Conservation (phyloP, 1,284 basidiomycete genomes). For the Tylopilus orsonianus region DNA sequence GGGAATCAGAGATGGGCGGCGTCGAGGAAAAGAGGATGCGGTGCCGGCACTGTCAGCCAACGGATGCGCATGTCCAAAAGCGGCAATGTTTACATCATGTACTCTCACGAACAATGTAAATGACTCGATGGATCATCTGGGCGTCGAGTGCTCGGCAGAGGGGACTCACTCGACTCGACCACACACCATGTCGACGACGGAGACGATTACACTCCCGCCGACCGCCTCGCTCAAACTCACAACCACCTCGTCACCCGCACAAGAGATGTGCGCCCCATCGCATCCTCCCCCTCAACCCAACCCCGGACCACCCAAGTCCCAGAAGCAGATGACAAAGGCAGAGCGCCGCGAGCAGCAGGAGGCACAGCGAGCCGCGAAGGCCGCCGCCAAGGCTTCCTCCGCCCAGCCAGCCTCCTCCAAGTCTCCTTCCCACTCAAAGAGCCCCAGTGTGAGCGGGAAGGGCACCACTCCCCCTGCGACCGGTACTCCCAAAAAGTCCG, state of each 20-base stretch:
- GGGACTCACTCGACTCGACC: too few relatives aligned
- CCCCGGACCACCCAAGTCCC: constrained; percentile 36
- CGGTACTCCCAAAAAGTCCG: constrained; percentile 22
- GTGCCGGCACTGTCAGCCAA: neutral
- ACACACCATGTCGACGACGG: constrained; percentile 31
- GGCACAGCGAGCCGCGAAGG: constrained; percentile 75
- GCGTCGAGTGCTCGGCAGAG: neutral
- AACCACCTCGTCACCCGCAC: neutral
- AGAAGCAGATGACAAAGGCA: constrained; percentile 75
- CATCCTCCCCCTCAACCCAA: constrained; percentile 7
- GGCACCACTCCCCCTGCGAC: constrained; percentile 10
- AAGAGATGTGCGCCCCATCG: constrained; percentile 10
- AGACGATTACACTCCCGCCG: constrained; percentile 17
- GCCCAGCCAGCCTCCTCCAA: constrained; percentile 22
- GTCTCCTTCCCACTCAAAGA: constrained; percentile 18
- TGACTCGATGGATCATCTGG: constrained; percentile 20
- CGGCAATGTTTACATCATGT: constrained; percentile 21
- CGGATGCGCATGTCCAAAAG: constrained; percentile 10
- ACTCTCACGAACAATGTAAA: constrained; percentile 23
- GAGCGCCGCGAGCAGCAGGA: constrained; percentile 80
- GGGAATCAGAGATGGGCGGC: neutral
- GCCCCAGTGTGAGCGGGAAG: constrained; percentile 21
- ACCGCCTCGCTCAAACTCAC: constrained; percentile 25
- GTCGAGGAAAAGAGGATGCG: neutral
- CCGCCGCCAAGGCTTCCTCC: constrained; percentile 28